Evolutionary conservation across 2,329 filamentous ascomycete genomes (phyloP), one percentile per base, ranked within the genome.

Genomic region (Pseudonectria buxi): DNA sequence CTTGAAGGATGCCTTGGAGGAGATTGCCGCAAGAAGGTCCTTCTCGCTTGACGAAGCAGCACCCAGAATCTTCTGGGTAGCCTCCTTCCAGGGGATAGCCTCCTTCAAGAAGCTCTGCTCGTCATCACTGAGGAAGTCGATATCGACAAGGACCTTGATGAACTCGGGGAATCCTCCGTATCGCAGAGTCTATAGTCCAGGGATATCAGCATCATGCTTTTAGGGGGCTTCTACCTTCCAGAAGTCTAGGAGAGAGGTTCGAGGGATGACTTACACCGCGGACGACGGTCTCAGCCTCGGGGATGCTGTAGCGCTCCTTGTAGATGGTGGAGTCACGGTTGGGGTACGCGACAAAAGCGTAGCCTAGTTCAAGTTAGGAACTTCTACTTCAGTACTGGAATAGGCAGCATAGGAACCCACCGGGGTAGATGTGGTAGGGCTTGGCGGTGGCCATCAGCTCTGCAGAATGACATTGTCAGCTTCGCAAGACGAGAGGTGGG

Each of bases 91-190:
- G 38, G 83, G 54, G 34, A 83, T 74, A 18, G 81, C 67, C 46
- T 75, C 63, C 56, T 81, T 81, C 54, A 89, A 74, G 65, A 71
- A 75, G 50, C 76, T 71, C 42, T 76, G 66, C 46, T 75, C 67
- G 28, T 78, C 75, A 40, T 94, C 86, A 36, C 71, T 76, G 31
- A 96, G 75, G 76, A 95, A 95, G 47, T 87, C 88, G 42, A 89
- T 84, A 58, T 95, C 84, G 42, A 94, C 87, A 10, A 96, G 78
- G 16, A 81, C 77, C 59, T 83, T 83, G 67, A 95, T 77, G 64
- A 95, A 90, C 61, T 94, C 78, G 3, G 89, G 88, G 76, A 95
- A 95, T 29, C 90, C 88, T 48, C 78, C 72, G 70, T 92, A 96
- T 48, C 90, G 74, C 25, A 95, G 75, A 22, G 88, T 94, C 28